Conservation (phyloP, 306 rosid species). For the Gillenia trifoliata region DNA sequence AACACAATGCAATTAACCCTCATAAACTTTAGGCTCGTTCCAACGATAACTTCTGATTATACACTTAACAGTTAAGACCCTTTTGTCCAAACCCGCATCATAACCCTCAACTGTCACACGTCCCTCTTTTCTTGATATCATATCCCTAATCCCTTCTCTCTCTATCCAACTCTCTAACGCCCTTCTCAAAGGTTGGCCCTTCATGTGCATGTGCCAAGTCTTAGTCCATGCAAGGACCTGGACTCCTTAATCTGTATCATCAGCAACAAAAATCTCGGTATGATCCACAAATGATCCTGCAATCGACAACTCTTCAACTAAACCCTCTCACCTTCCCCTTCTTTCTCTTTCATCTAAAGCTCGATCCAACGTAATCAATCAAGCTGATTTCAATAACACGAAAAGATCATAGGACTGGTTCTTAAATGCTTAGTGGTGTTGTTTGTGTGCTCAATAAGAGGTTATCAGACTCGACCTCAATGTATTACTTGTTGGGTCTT, state of each 20-base stretch:
- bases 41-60: not conserved
- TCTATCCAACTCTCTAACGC: not conserved
- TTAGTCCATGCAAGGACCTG: not conserved
- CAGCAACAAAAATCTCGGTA: not conserved
- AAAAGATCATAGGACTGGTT: not conserved
- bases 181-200: not conserved
- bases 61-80: not conserved
- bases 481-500: not conserved
- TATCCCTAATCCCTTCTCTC: not conserved
- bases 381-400: too few species aligned
- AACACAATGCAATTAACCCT: not conserved
- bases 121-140: not conserved
- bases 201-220: not conserved
- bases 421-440: not conserved
- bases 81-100: not conserved
- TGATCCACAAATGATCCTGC: not conserved
- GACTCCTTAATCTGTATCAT: not conserved
- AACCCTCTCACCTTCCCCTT: not conserved
- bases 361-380: not conserved
- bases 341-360: not conserved
- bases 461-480: not conserved
- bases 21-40: not conserved
- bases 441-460: not conserved
- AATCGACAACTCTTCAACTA: not conserved
- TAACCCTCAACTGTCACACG: not conserved